Percentiles rank a stretch among this genome's conserved stretches.
These are phyloP conservation scores for Candida sanyaensis DNA, from an alignment of 1,139 yeast genomes.

Conservation along the genomic window DNA sequence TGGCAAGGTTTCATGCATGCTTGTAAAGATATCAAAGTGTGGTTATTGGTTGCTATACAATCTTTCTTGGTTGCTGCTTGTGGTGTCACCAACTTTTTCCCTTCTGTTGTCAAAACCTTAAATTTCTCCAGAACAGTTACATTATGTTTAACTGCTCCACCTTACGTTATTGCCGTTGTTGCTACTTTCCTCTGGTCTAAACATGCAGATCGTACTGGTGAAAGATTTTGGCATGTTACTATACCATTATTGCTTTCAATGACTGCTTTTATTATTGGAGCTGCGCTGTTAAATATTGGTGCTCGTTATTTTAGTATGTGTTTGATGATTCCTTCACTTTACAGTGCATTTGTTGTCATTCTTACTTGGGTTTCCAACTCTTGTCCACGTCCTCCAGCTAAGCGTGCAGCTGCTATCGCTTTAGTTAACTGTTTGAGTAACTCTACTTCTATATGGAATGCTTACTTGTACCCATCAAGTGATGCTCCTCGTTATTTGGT, in stretches of 20 bases:
- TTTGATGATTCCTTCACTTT: constrained; percentile 58
- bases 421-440: constrained; percentile 54
- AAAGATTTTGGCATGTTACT: constrained; percentile 54
- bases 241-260: constrained; percentile 47
- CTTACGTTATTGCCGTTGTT: constrained; percentile 56
- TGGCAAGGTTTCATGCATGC: constrained; percentile 42
- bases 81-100: constrained; percentile 64
- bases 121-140: constrained; percentile 52
- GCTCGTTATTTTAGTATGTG: constrained; percentile 66
- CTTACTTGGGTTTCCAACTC: constrained; percentile 60
- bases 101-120: constrained; percentile 58
- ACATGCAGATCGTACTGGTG: constrained; percentile 60
- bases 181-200: constrained; percentile 55
- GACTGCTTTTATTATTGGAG: constrained; percentile 54
- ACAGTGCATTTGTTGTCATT: constrained; percentile 56
- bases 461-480: constrained; percentile 46
- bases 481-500: constrained; percentile 46
- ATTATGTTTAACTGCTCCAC: constrained; percentile 60
- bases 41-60: constrained; percentile 47
- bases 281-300: constrained; percentile 55
- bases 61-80: constrained; percentile 57
- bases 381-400: constrained; percentile 53
- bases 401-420: constrained; percentile 55
- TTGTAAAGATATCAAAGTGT: constrained; percentile 44
- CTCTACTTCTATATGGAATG: constrained; percentile 56